These are phyloP conservation scores for Parsonsia alboflavescens DNA, from an alignment of 257 asterid genomes.

Conservation along the genomic window DNA sequence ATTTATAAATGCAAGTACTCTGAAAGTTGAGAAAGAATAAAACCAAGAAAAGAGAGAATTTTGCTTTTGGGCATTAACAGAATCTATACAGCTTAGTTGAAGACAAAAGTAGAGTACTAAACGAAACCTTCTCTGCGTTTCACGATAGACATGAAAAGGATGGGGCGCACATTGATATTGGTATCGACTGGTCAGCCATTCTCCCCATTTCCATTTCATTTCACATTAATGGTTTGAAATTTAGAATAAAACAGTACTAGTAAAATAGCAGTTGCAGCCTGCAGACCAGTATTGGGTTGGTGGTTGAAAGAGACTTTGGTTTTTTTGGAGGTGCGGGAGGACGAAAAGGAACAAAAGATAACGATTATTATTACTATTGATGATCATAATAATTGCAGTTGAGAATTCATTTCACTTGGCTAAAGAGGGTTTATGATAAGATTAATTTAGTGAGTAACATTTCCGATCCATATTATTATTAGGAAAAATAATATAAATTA, in stretches of 20 bases:
- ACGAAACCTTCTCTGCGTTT: not conserved
- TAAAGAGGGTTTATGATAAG: not conserved
- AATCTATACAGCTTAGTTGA: not conserved
- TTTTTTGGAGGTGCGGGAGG: not conserved
- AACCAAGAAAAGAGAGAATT: not conserved
- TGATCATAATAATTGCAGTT: not conserved
- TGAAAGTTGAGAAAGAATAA: not conserved
- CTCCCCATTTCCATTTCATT: too few relatives aligned
- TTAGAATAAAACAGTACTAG: not conserved
- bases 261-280: too few relatives aligned
- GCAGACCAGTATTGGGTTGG: not conserved
- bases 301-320: not conserved
- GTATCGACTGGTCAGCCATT: not conserved
- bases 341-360: not conserved
- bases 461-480: not conserved
- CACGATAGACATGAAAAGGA: constrained; percentile 2
- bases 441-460: not conserved
- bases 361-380: not conserved
- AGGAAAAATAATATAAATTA: too few relatives aligned
- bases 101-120: too few relatives aligned
- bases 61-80: not conserved
- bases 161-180: not conserved
- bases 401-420: not conserved
- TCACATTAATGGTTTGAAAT: not conserved
- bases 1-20: not conserved